Conservation (phyloP, 805 yeast genomes). For the Kodamaea nitidulidarum region DNA sequence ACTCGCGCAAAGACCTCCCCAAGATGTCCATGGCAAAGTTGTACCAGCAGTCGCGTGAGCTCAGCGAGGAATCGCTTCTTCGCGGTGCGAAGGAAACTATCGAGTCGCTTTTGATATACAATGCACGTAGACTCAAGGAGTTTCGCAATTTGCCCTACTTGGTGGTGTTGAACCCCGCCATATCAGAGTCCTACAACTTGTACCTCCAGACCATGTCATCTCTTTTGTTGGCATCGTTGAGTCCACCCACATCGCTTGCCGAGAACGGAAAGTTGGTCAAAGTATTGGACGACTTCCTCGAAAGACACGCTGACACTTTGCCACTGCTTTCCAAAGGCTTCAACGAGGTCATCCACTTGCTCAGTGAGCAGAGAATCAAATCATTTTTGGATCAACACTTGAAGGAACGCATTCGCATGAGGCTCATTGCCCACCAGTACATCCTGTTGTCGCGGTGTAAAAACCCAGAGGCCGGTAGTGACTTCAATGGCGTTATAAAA, state of each 20-base stretch:
- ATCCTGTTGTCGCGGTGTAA: constrained; percentile 47
- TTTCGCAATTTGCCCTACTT: constrained; percentile 78
- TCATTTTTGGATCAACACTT: constrained; percentile 71
- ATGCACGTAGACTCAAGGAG: constrained; percentile 67
- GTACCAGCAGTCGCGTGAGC: constrained; percentile 37
- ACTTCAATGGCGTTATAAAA: constrained; percentile 54
- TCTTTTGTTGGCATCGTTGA: constrained; percentile 30
- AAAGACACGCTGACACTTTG: constrained; percentile 79
- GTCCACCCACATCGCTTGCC: constrained; percentile 42
- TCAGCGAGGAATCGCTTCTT: constrained; percentile 34
- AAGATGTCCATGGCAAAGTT: constrained; percentile 50
- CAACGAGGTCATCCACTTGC: constrained; percentile 51
- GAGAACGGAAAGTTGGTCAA: constrained; percentile 53
- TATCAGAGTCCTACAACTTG: constrained; percentile 68
- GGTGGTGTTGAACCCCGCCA: constrained; percentile 80
- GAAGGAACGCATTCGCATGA: constrained; percentile 80
- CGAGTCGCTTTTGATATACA: constrained; percentile 51
- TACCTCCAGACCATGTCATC: constrained; percentile 64
- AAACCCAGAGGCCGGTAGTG: constrained; percentile 24
- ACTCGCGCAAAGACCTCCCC: constrained; percentile 50
- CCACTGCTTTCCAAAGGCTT: constrained; percentile 82
- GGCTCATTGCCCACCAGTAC: constrained; percentile 84
- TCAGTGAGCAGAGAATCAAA: constrained; percentile 49
- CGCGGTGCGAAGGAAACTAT: constrained; percentile 54
- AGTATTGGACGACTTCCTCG: constrained; percentile 56